Percentiles rank a stretch among this genome's conserved stretches.
Conservation (phyloP, 164 flowering plant genomes). For the Hamamelis virginiana region DNA sequence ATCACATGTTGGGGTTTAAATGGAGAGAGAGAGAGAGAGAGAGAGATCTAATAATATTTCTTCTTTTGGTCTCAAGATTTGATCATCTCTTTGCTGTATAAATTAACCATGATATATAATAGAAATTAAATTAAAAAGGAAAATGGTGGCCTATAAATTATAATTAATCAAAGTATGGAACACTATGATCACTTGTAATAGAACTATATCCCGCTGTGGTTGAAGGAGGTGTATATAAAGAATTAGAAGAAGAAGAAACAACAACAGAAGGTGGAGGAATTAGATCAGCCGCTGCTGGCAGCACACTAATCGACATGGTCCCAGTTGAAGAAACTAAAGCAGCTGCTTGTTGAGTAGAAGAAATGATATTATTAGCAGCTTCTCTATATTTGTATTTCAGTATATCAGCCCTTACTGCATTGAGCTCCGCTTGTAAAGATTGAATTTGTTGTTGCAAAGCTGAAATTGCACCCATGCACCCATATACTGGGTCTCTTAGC, state of each 20-base stretch:
- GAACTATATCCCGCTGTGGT: conserved; percentile 25
- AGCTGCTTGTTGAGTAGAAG: conserved; percentile 7
- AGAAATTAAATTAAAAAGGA: neutral
- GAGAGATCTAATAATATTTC: neutral
- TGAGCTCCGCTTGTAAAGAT: conserved; percentile 31
- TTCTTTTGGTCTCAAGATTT: neutral
- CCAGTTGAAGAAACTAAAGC: conserved; percentile 9
- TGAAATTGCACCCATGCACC: conserved; percentile 93
- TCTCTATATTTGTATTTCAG: conserved; percentile 31
- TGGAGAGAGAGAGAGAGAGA: too few relatives aligned
- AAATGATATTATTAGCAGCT: conserved; percentile 17
- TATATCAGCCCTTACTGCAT: conserved; percentile 34
- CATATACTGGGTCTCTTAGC: conserved; percentile 86
- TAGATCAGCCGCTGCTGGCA: conserved; percentile 7
- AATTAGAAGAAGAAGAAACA: conserved; percentile 16
- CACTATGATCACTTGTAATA: conserved; percentile 7
- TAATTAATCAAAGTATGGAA: conserved; percentile 3
- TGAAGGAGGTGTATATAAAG: conserved; percentile 22
- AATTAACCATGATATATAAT: neutral
- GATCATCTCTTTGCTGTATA: neutral
- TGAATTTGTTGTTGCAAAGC: conserved; percentile 44
- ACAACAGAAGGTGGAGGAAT: conserved; percentile 14
- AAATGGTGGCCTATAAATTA: neutral
- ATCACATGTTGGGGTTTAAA: too few relatives aligned
- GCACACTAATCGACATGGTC: conserved; percentile 1